A percentile compares a stretch with the other conserved stretches of the same genome.
phyloP scores from a whole-genome alignment of 1,139 yeast genomes.

The Saccharomyces hybrid region DNA sequence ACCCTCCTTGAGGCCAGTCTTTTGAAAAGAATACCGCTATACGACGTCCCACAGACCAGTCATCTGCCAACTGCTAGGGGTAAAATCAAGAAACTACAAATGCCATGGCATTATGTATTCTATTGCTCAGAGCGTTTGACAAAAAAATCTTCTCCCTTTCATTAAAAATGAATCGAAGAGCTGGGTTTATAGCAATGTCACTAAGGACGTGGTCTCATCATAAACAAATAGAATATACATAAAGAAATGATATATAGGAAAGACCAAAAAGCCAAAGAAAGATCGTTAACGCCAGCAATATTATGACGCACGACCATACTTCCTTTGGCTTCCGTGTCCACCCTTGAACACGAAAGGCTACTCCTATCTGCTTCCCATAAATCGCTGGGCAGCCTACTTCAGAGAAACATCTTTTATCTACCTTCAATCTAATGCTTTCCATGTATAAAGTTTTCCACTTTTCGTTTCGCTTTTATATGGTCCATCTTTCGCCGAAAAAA shows the following conservation, averaged over 20 bases:
- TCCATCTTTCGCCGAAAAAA: neutral
- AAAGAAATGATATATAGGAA: neutral
- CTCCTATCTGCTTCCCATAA: neutral
- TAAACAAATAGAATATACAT: conserved; percentile 18
- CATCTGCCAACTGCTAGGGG: neutral
- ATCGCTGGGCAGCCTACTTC: neutral
- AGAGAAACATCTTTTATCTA: neutral
- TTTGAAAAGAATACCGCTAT: no score
- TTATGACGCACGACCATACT: neutral
- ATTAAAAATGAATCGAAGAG: conserved; percentile 37
- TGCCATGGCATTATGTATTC: neutral
- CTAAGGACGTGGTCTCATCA: conserved; percentile 37
- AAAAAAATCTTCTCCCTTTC: conserved; percentile 18
- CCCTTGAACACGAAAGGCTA: neutral
- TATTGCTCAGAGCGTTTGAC: conserved; percentile 37
- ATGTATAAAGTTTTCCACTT: neutral
- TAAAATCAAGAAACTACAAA: neutral
- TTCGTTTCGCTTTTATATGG: neutral
- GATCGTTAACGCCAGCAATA: neutral
- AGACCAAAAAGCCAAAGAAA: neutral
- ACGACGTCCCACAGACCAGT: no score
- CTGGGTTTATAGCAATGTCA: conserved; percentile 42
- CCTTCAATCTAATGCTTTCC: neutral
- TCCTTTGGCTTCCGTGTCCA: neutral
- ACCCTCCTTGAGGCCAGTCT: no score